phyloP scores from a whole-genome alignment of 768 basidiomycete species.

The Lactifluus rugatus region DNA sequence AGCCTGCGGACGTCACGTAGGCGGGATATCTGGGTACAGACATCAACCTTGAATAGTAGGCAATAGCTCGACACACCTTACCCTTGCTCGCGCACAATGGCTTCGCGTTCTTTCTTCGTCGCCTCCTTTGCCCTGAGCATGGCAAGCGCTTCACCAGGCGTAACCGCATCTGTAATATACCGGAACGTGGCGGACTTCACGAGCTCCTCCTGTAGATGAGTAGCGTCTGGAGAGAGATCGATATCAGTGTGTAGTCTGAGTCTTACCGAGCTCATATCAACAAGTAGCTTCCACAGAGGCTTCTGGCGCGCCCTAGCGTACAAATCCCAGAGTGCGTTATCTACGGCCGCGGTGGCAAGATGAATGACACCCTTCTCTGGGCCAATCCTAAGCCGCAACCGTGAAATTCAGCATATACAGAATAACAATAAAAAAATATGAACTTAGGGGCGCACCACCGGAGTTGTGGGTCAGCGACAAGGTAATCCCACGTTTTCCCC shows the following conservation, averaged over 20 bases:
- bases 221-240: neutral
- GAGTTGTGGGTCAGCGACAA: constrained; percentile 82
- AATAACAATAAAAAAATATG: neutral
- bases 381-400: constrained; percentile 50
- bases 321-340: constrained; percentile 94
- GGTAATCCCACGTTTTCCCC: constrained; percentile 83
- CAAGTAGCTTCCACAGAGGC: constrained; percentile 89
- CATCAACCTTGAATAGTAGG: neutral
- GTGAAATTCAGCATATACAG: neutral
- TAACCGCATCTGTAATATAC: constrained; percentile 91
- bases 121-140: constrained; percentile 72
- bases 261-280: constrained; percentile 74
- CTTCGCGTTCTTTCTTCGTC: constrained; percentile 71
- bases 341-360: constrained; percentile 78
- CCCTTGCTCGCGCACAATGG: constrained; percentile 61
- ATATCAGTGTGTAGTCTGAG: neutral
- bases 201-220: constrained; percentile 51
- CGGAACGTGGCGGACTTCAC: constrained; percentile 70
- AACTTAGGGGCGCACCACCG: constrained; percentile 52
- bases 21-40: constrained; percentile 63
- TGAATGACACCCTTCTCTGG: constrained; percentile 96
- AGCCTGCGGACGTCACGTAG: constrained; percentile 88
- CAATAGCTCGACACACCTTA: constrained; percentile 23
- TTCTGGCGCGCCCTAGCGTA: constrained; percentile 70
- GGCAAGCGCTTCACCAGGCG: constrained; percentile 77